A percentile compares a stretch with the other conserved stretches of the same genome.
These are phyloP conservation scores for Adansonia madagascariensis DNA, from an alignment of 441 rosid genomes.

Conservation along the genomic window DNA sequence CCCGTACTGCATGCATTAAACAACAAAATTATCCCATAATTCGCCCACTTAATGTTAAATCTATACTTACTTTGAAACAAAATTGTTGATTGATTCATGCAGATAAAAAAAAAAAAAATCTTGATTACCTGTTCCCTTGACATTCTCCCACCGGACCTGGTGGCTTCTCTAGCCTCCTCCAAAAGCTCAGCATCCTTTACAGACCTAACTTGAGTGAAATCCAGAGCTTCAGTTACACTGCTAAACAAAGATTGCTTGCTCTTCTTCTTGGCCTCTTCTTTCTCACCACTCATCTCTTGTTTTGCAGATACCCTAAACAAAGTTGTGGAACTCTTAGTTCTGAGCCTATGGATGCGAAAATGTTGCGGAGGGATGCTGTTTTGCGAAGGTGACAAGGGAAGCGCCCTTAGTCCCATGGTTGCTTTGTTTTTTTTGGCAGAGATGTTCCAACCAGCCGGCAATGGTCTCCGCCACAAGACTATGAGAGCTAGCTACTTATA, in stretches of 20 bases:
- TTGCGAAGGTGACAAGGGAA: slow-evolving; percentile 42
- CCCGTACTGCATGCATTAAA: slow-evolving; percentile 67
- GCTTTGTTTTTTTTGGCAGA: not conserved
- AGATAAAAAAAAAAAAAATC: not conserved
- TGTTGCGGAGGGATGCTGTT: slow-evolving; percentile 34
- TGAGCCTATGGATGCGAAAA: slow-evolving; percentile 24
- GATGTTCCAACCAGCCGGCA: not conserved
- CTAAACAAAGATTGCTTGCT: slow-evolving; percentile 67
- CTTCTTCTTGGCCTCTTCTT: slow-evolving; percentile 31
- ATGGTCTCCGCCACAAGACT: not conserved
- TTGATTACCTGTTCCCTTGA: slow-evolving; percentile 62
- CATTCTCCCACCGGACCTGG: slow-evolving; percentile 73
- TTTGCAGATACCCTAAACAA: slow-evolving; percentile 41
- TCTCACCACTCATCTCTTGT: slow-evolving; percentile 33
- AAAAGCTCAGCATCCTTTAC: slow-evolving; percentile 75
- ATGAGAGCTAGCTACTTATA: not conserved
- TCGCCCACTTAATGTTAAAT: too few species aligned
- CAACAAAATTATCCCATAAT: slow-evolving; percentile 2
- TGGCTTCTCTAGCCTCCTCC: slow-evolving; percentile 69
- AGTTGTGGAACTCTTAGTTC: not conserved
- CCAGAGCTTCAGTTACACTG: slow-evolving; percentile 49
- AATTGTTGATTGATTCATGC: not conserved
- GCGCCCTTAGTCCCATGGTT: slow-evolving; percentile 43
- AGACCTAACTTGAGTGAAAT: slow-evolving; percentile 81
- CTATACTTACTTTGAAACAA: not conserved